phyloP scores from a whole-genome alignment of 805 yeast genomes.

The Pichia deserticola region DNA sequence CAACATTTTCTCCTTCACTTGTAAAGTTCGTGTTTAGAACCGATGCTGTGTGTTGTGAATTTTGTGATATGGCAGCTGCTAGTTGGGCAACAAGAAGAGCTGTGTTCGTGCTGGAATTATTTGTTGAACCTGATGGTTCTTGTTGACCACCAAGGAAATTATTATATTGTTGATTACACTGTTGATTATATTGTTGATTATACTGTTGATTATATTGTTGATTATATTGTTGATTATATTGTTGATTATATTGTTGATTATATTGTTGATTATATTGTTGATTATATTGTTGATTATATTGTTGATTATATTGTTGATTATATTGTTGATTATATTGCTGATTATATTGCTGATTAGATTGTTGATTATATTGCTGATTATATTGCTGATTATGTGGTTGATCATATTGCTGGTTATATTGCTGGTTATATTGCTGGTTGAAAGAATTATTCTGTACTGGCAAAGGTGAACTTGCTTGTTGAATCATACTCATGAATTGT shows the following conservation, averaged over 20 bases:
- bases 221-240: slow-evolving; percentile 2
- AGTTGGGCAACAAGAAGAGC: slow-evolving; percentile 13
- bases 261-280: slow-evolving; percentile 3
- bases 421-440: neutral
- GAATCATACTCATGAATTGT: slow-evolving; percentile 11
- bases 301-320: slow-evolving; percentile 3
- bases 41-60: neutral
- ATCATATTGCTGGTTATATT: slow-evolving; percentile 1
- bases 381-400: slow-evolving; percentile 1
- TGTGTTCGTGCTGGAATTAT: neutral
- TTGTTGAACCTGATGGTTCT: neutral
- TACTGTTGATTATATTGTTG: slow-evolving; percentile 4
- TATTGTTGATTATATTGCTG: slow-evolving; percentile 2
- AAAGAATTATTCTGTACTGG: too few relatives aligned
- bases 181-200: slow-evolving; percentile 1
- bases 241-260: neutral
- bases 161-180: slow-evolving; percentile 4
- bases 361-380: slow-evolving; percentile 6
- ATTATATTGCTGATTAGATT: slow-evolving; percentile 2
- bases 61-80: slow-evolving; percentile 4
- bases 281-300: neutral
- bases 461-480: slow-evolving; percentile 2
- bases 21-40: neutral
- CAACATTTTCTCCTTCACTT: neutral
- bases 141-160: slow-evolving; percentile 2